phyloP scores from a whole-genome alignment of 78 protist genomes.

The Dictyostelium capitatum region DNA sequence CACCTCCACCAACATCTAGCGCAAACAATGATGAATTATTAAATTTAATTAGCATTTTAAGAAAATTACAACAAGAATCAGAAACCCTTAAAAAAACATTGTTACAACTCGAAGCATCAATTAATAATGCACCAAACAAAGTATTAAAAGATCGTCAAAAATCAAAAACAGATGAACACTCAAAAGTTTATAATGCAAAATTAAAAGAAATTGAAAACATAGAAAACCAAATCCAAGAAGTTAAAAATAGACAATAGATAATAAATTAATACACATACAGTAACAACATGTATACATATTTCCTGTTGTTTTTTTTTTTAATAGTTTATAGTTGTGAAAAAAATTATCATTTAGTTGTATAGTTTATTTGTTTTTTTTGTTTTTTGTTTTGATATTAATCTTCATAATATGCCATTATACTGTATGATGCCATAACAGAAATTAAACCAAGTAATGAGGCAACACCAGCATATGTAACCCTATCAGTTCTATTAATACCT shows the following conservation, averaged over 20 bases:
- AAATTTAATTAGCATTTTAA: background rate
- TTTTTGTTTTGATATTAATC: background rate
- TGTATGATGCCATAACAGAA: conserved; percentile 50
- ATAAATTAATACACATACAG: background rate
- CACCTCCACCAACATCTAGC: background rate
- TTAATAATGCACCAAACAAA: conserved; percentile 26
- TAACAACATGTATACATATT: too few relatives aligned
- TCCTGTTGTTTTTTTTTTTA: background rate
- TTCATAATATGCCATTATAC: conserved; percentile 67
- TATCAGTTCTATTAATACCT: conserved; percentile 35
- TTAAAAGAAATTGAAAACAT: conserved; percentile 36
- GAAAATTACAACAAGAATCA: conserved; percentile 71
- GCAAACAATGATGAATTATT: background rate
- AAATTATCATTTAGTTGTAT: too few relatives aligned
- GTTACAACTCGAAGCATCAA: background rate
- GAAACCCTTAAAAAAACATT: conserved; percentile 19
- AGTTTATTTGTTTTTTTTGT: background rate
- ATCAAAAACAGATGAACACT: conserved; percentile 6
- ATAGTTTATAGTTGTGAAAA: too few relatives aligned
- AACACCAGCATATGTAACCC: conserved; percentile 65
- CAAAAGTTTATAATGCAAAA: background rate
- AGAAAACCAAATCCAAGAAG: conserved; percentile 5
- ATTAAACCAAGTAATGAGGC: conserved; percentile 14
- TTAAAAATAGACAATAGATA: conserved; percentile 5
- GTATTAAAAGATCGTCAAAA: conserved; percentile 32